Evolutionary conservation across 176 grass and related monocot genomes (phyloP), one percentile per base, ranked within the genome.

Genomic region (Triticum dicoccoides): DNA sequence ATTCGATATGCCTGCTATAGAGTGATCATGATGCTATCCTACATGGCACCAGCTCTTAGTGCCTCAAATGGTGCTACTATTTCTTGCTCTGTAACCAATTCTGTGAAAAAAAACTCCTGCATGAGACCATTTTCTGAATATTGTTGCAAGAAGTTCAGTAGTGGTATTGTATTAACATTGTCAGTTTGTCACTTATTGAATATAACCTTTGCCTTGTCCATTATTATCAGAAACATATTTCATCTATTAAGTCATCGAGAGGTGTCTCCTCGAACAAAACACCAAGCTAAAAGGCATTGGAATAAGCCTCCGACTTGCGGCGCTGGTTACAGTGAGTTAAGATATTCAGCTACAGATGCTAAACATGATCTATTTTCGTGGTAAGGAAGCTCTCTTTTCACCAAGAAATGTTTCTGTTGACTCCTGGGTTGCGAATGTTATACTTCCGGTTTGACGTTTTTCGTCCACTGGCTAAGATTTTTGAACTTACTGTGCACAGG

Each of bases 311-410:
- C 47, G 51, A 86, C 75, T 68, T 71, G 68, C 15, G 89, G 80
- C 80, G 37, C 66, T 78, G 85, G 80, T 87, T 69, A 9, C 52
- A 52, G 59, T 42, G 89, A 78, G 61, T 76, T 87, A 88, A 85
- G 87, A 89, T 91, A 75, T 89, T 88, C 69, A 61, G 83, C 73
- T 69, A 70, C 88, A 77, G 94, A 99, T 93, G 90, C 89, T 37
- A 94, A 90, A 86, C 89, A 83, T 66, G 97, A 80, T 47, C 73
- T 99, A 61, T 93, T 89, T 92, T 96, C 97, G 66, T 99, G 97
- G 97, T 99, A 96, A 78, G 80, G 21, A 14, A 41, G n/a, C 32
- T 56, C 68, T 90, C 30, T 47, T 80, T 87, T 59, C 11, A 29
- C 76, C 65, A 67, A 52, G 4, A 66, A 75, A 61, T 80, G 37